These are phyloP conservation scores for Cladosporium sp. DNA, from an alignment of 2,329 filamentous ascomycete species.

Conservation along the genomic window DNA sequence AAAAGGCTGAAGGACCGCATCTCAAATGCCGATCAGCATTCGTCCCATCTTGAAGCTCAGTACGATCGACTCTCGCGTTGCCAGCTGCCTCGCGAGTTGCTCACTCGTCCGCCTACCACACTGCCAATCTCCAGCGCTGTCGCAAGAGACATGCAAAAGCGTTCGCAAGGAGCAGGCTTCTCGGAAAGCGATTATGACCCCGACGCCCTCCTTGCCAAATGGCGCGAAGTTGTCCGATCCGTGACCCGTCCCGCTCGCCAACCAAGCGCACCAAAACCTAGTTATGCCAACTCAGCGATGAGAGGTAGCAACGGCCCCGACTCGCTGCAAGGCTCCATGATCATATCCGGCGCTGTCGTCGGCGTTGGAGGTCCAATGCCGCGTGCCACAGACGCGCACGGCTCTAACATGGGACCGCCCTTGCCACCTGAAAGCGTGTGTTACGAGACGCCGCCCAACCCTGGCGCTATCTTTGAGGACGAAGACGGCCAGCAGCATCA, in stretches of 20 bases:
- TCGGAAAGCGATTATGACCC: constrained; percentile 22
- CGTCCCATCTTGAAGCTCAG: constrained; percentile 35
- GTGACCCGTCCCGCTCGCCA: constrained; percentile 17
- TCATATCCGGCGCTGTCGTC: constrained; percentile 24
- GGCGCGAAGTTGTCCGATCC: constrained; percentile 22
- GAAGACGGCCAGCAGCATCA: constrained; percentile 13
- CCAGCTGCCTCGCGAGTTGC: constrained; percentile 30
- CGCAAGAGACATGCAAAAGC: constrained; percentile 22
- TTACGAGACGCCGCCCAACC: constrained; percentile 27
- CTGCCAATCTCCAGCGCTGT: constrained; percentile 33
- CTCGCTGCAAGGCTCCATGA: constrained; percentile 18
- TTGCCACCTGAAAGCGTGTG: constrained; percentile 12
- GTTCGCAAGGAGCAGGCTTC: constrained; percentile 1
- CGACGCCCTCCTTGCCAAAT: constrained; percentile 24
- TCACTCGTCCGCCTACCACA: constrained; percentile 29
- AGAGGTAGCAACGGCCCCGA: background rate
- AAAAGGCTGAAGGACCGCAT: constrained; percentile 34
- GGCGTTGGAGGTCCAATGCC: constrained; percentile 23
- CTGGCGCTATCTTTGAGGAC: constrained; percentile 22
- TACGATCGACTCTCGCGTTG: constrained; percentile 29
- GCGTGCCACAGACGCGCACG: constrained; percentile 3
- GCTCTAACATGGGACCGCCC: background rate
- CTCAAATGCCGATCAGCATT: constrained; percentile 35
- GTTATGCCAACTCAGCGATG: constrained; percentile 8
- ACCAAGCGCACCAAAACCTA: background rate